Percentiles rank a stretch among this genome's conserved stretches.
phyloP scores from a whole-genome alignment of 2,329 filamentous ascomycete species.

The Nannizziopsis barbatae region DNA sequence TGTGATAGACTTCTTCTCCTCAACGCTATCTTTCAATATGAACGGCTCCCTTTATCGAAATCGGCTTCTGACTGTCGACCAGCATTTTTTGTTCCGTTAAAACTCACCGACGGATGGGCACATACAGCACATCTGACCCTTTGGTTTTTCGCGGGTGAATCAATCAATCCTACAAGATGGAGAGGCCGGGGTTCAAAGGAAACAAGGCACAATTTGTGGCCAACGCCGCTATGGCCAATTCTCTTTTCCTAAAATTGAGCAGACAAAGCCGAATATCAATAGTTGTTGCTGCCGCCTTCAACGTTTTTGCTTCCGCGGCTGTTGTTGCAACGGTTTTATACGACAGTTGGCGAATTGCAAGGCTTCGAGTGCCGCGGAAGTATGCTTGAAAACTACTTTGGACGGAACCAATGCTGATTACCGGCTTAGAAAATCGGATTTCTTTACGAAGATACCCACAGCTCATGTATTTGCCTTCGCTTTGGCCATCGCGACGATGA shows the following conservation, averaged over 20 bases:
- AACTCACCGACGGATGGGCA: too few relatives aligned
- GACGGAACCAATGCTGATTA: background rate
- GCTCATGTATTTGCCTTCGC: slow-evolving; percentile 16
- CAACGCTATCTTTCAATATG: slow-evolving; percentile 1
- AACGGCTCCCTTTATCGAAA: background rate
- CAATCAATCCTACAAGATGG: too few relatives aligned
- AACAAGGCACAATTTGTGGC: background rate
- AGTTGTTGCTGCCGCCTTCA: slow-evolving; percentile 16
- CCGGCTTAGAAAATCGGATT: slow-evolving; percentile 7
- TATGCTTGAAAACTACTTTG: background rate
- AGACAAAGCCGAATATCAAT: slow-evolving; percentile 15
- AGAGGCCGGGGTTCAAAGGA: slow-evolving; percentile 1
- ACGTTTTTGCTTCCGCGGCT: slow-evolving; percentile 14
- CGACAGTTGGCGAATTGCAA: slow-evolving; percentile 13
- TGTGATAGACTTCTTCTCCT: background rate
- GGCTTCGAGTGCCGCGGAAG: slow-evolving; percentile 8
- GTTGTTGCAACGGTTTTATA: slow-evolving; percentile 14
- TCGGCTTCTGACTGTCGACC: background rate
- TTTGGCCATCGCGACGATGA: slow-evolving; percentile 15
- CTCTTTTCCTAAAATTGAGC: slow-evolving; percentile 12
- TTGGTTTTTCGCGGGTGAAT: background rate
- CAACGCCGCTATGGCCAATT: slow-evolving; percentile 4
- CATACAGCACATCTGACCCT: background rate
- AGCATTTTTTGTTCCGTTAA: background rate
- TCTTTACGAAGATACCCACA: slow-evolving; percentile 14